Evolutionary conservation across 139 green algal genomes (phyloP).

Genomic region (Chlamydomonas eustigma): DNA sequence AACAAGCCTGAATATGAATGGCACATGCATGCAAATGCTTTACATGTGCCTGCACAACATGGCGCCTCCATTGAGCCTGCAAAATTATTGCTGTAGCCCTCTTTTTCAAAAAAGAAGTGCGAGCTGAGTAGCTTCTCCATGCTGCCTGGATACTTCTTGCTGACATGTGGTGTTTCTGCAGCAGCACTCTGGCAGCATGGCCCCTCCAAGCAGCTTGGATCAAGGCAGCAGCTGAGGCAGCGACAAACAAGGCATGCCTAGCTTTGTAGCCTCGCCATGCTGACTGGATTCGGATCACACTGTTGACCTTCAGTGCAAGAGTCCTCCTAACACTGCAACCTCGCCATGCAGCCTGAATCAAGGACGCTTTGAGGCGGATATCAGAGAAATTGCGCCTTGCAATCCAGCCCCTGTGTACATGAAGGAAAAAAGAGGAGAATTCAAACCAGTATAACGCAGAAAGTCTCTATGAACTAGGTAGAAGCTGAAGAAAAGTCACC

Average conservation of each 20-base stretch:
- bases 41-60: not conserved
- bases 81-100: constrained; percentile 9
- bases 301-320: not conserved
- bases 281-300: constrained; percentile 12
- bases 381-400: too few species aligned
- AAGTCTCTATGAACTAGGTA: too few species aligned
- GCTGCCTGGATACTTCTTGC: constrained; percentile 37
- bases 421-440: too few species aligned
- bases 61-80: constrained; percentile 17
- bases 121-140: constrained; percentile 11
- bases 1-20: constrained; percentile 15
- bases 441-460: too few species aligned
- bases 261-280: constrained; percentile 13
- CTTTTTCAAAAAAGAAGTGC: not conserved
- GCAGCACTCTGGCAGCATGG: constrained; percentile 4
- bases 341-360: constrained; percentile 12
- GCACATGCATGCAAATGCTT: constrained; percentile 14
- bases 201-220: constrained; percentile 3
- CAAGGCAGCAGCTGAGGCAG: constrained; percentile 27
- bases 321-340: not conserved
- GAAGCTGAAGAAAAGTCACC: not conserved
- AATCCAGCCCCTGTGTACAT: too few species aligned
- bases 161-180: constrained; percentile 15
- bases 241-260: not conserved
- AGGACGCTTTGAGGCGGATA: too few species aligned